Base-by-base conservation (phyloP, 306 rosid species). In the Malus orientalis region DNA sequence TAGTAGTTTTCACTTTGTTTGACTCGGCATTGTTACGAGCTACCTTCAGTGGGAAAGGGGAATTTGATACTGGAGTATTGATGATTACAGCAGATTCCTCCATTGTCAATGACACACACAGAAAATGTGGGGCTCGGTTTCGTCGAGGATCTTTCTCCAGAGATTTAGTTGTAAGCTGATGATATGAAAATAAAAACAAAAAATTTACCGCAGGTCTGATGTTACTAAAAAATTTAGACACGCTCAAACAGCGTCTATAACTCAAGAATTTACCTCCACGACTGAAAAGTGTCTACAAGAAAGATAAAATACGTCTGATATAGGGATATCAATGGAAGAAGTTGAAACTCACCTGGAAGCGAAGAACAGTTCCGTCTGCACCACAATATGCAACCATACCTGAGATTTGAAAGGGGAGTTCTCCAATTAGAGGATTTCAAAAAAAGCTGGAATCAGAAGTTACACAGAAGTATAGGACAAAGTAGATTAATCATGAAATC, bases 301-400 rank as follows among this genome's bases (percentile, higher is more conserved):
- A 53, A 78, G 47, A 33, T 60, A 3, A 69, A 22, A 38, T 38
- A 27, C 5, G 33, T 32, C 44, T 27, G 23, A 58, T 55, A 16
- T 42, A 42, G 45, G 2, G 45, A 42, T 42, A 42, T 23, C 23
- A n/a, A 36, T 44, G 20, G 33, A 33, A 58, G 60, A 80, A 74
- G 74, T 54, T 74, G 63, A 67, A 80, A 58, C 72, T 80, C 78
- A 92, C 98, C 92, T 92, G 97, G 79, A 81, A 95, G 76, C 92
- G 96, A 66, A 89, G 13, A 74, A 84, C 93, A 79, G 84, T 62
- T 78, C 98, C 98, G 74, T 95, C 97, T 27, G 89, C 92, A 80
- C 95, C 54, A 51, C 97, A 92, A 74, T 87, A 95, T 74, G 98
- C 97, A 81, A 71, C 96, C 92, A 92, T 88, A 81, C 98, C 98